Conservation (phyloP, 1,284 basidiomycete genomes). For the Athelia sp. region DNA sequence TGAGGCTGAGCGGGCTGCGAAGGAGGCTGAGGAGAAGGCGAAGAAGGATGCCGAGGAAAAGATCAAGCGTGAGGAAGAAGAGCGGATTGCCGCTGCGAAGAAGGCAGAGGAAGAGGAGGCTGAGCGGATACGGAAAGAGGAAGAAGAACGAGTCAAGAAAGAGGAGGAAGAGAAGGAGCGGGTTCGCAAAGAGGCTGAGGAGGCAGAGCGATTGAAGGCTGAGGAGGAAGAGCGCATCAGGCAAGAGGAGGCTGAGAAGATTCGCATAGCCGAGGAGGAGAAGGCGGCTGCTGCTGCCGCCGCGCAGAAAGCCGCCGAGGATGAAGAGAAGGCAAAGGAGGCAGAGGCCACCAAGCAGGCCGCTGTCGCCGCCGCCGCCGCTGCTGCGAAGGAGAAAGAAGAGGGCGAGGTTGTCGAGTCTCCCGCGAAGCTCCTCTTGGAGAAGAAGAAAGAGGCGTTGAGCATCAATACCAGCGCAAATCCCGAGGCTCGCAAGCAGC, state of each 20-base stretch:
- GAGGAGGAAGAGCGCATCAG: conserved; percentile 31
- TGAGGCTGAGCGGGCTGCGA: conserved; percentile 30
- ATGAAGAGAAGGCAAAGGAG: conserved; percentile 29
- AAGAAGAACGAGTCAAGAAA: conserved; percentile 9
- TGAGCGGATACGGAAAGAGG: conserved; percentile 15
- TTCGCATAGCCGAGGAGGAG: conserved; percentile 32
- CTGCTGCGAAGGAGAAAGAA: conserved; percentile 21
- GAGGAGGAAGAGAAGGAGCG: conserved; percentile 20
- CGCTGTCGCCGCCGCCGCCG: conserved; percentile 15
- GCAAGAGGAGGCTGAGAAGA: conserved; percentile 32
- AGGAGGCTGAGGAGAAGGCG: conserved; percentile 28
- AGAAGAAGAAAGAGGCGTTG: conserved; percentile 44
- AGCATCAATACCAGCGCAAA: conserved; percentile 70
- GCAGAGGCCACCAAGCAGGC: conserved; percentile 25
- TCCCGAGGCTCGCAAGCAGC: no score
- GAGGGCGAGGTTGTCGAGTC: conserved; percentile 26
- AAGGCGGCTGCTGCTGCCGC: conserved; percentile 3
- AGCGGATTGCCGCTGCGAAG: conserved; percentile 10
- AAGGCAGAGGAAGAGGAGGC: conserved; percentile 21
- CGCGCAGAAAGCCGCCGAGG: conserved; percentile 6
- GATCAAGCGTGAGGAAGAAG: conserved; percentile 24
- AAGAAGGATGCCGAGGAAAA: conserved; percentile 36
- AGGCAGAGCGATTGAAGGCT: conserved; percentile 23
- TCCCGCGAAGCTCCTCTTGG: conserved; percentile 17
- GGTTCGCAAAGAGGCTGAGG: conserved; percentile 12